Evolutionary conservation across 2,329 filamentous ascomycete genomes (phyloP), one percentile per base, ranked within the genome.

Genomic region (Pyrenophora seminiperda): DNA sequence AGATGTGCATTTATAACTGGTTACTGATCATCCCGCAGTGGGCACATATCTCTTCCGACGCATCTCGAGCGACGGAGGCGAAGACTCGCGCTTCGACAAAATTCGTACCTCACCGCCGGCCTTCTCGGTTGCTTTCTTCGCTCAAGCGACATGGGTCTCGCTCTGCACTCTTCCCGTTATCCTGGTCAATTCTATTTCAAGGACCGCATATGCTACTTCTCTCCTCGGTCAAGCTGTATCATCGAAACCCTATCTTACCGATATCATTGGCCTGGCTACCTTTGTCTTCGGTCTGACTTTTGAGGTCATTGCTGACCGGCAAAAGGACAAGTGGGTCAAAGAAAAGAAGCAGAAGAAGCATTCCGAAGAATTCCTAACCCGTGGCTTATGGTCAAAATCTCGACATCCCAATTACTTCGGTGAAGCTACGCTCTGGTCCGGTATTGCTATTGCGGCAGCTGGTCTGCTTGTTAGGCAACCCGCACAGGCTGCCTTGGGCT

Each of bases 371-470:
- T 89, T 89, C 62, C 66, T 89, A 54, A 86, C 84, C 0, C 69
- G 75, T 1, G 86, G 86, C 0, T 62, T 89, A 29, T 89, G 85
- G 82, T 75, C 76, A 5, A 79, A 80, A 64, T 82, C 78, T 39
- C 74, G 84, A 53, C 84, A 87, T 70, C 86, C 86, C 0, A 87
- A 89, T 63, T 89, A 89, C 74, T 87, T 89, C 66, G 87, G 86
- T n/a, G 86, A 89, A 69, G 79, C 78, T 20, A 86, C 83, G 9
- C 74, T 90, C 24, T 90, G 86, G 87, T 84, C 81, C 0, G 86
- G 87, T 1, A 81, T 89, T 50, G 84, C 86, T 0, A 81, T 83
- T 4, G 72, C 77, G 1, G 79, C 83, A 0, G 83, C 80, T 0
- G 84, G 85, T 1, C 74, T 83, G 1, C 73, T 90, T 40, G 70